Conservation (phyloP, 2,329 filamentous ascomycete genomes). For the Graphilbum sp. region DNA sequence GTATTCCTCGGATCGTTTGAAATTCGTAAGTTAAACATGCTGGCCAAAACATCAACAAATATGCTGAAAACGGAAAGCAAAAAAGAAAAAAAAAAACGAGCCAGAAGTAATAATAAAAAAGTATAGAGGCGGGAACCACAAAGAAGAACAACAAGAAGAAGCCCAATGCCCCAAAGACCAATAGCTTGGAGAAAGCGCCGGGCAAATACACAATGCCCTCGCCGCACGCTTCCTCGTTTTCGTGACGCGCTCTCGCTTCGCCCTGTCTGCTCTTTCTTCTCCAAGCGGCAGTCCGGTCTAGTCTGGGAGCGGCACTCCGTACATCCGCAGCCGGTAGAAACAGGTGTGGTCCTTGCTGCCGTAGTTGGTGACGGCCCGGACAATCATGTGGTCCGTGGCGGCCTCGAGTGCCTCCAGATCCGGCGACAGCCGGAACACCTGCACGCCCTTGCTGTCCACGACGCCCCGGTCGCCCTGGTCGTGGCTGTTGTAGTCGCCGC, state of each 20-base stretch:
- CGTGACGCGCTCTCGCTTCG: too few relatives aligned
- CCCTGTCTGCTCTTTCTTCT: too few relatives aligned
- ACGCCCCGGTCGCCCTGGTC: slow-evolving; percentile 18
- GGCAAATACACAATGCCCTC: too few relatives aligned
- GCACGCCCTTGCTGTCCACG: slow-evolving; percentile 19
- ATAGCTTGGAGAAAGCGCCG: too few relatives aligned
- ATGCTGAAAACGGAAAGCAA: neutral
- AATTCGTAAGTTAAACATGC: too few relatives aligned
- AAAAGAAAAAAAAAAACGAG: neutral
- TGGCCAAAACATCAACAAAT: too few relatives aligned
- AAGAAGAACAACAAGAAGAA: too few relatives aligned
- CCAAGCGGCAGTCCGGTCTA: too few relatives aligned
- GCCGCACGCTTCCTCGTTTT: too few relatives aligned
- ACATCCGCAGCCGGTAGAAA: slow-evolving; percentile 46
- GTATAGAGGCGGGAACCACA: neutral
- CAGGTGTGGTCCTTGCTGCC: slow-evolving; percentile 44
- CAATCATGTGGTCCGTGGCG: slow-evolving; percentile 32
- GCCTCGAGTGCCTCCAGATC: slow-evolving; percentile 31
- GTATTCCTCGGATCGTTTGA: too few relatives aligned
- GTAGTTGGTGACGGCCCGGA: slow-evolving; percentile 42
- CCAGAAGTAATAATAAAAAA: neutral
- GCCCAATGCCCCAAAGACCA: too few relatives aligned
- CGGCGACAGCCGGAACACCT: slow-evolving; percentile 35
- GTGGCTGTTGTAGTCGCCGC: slow-evolving; percentile 18
- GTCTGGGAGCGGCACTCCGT: slow-evolving; percentile 22